These are phyloP conservation scores for Candida sithepensis DNA, from an alignment of 805 yeast genomes.

Conservation along the genomic window DNA sequence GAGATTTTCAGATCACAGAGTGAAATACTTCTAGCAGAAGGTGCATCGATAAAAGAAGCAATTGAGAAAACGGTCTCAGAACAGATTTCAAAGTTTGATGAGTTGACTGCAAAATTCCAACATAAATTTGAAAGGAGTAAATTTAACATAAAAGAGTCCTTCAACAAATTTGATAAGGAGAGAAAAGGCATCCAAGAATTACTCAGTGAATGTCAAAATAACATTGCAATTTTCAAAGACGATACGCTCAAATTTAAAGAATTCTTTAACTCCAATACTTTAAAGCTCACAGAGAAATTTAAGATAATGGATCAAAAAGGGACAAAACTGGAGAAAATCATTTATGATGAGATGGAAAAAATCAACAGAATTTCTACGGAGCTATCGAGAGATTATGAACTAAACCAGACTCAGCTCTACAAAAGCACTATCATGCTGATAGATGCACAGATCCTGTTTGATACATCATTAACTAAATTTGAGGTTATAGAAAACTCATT, in stretches of 20 bases:
- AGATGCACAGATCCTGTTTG: slow-evolving; percentile 26
- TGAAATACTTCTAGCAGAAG: slow-evolving; percentile 9
- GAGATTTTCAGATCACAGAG: slow-evolving; percentile 12
- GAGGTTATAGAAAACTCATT: slow-evolving; percentile 18
- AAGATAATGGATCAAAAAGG: neutral
- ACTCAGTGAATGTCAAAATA: slow-evolving; percentile 4
- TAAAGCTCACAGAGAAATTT: neutral
- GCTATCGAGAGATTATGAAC: slow-evolving; percentile 15
- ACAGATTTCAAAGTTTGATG: slow-evolving; percentile 7
- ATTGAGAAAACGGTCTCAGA: slow-evolving; percentile 6
- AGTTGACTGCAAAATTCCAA: neutral
- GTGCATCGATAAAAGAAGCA: slow-evolving; percentile 3
- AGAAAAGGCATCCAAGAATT: slow-evolving; percentile 4
- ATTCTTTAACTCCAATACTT: neutral
- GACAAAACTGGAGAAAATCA: neutral
- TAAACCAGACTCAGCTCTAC: slow-evolving; percentile 21
- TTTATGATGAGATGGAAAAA: slow-evolving; percentile 3
- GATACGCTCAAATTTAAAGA: slow-evolving; percentile 3
- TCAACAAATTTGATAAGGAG: slow-evolving; percentile 5
- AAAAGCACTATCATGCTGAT: slow-evolving; percentile 25
- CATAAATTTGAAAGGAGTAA: neutral
- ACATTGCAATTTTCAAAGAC: slow-evolving; percentile 2
- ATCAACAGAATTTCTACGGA: slow-evolving; percentile 6
- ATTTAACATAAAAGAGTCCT: neutral
- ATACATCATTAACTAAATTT: slow-evolving; percentile 26